Evolutionary conservation across 164 flowering plant genomes (phyloP), one percentile per base, ranked within the genome.

Genomic region (Hamamelis virginiana): DNA sequence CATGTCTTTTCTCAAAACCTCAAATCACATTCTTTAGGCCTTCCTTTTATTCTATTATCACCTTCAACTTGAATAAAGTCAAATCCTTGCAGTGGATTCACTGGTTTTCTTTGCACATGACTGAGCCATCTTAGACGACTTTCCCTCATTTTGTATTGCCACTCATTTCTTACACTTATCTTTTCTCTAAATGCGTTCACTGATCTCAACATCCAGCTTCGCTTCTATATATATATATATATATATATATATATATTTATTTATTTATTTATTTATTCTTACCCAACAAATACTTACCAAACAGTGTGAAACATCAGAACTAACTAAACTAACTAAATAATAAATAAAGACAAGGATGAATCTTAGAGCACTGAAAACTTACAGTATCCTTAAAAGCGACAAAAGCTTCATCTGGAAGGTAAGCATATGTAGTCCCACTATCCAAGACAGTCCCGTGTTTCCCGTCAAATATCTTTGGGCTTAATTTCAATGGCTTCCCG

Each of bases 401-500:
- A 85, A 88, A 96, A 52, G 98, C 98, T 50, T 74, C 79, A 75
- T 91, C 91, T 0, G 98, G 99, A 23, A 93, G 83, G 83, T 91
- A 96, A 59, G 98, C 97, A 82, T 91, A 96, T 45, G 99, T 96
- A 5, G 99, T 93, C 62, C 99, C 99, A 82, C 99, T 96, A 76
- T 93, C 99, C 72, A 96, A 72, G 64, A 96, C 91, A 70, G 96
- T 85, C 69, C 99, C 99, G 80, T 93, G 84, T 73, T 85, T 90
- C 64, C 85, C 88, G 80, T 96, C 89, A 69, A 96, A 96, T 66
- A 91, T 77, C 27, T 64, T 80, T 59, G 97, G 81, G 68, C 80
- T 80, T 59, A 96, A 46, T 46, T 80, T 75, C 83, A 96, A 72
- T 41, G 59, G 77, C 83, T 88, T 86, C 67, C 99, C 98, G 59